A percentile compares a stretch with the other conserved stretches of the same genome.
Conservation (phyloP, 805 yeast species). For the Metschnikowia kofuensis region DNA sequence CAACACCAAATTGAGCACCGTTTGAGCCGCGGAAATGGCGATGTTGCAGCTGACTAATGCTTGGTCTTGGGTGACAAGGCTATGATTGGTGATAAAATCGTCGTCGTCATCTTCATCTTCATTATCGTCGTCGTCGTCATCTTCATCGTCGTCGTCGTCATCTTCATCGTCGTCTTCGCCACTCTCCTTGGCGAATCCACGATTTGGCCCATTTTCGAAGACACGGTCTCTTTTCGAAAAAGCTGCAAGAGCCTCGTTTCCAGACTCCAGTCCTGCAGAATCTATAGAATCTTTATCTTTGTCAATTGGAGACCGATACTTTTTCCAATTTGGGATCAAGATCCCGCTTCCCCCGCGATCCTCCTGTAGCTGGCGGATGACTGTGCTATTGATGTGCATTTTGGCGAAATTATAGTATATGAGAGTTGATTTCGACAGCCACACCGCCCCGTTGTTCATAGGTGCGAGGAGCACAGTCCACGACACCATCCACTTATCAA, state of each 20-base stretch:
- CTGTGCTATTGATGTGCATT: constrained; percentile 62
- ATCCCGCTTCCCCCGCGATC: constrained; percentile 19
- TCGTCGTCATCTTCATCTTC: constrained; percentile 7
- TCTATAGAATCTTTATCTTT: background rate
- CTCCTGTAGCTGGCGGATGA: constrained; percentile 41
- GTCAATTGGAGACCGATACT: constrained; percentile 1
- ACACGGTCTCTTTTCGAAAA: background rate
- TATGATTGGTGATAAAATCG: constrained; percentile 33
- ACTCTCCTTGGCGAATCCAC: background rate
- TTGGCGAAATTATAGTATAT: constrained; percentile 73
- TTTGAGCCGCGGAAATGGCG: constrained; percentile 61
- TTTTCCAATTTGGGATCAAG: constrained; percentile 35
- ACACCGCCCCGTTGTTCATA: constrained; percentile 49
- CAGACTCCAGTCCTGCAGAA: background rate
- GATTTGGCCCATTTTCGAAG: background rate
- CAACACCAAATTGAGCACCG: constrained; percentile 56
- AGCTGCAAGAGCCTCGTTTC: too few species aligned
- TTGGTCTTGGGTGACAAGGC: constrained; percentile 31
- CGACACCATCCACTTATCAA: constrained; percentile 78
- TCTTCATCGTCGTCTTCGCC: constrained; percentile 20
- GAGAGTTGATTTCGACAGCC: constrained; percentile 70
- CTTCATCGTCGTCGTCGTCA: constrained; percentile 19
- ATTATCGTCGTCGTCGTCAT: constrained; percentile 8
- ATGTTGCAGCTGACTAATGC: constrained; percentile 41
- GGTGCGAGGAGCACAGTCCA: constrained; percentile 72